A percentile compares a stretch with the other conserved stretches of the same genome.
These are phyloP conservation scores for Annona cherimola DNA, from an alignment of 164 flowering plant genomes.

Conservation along the genomic window DNA sequence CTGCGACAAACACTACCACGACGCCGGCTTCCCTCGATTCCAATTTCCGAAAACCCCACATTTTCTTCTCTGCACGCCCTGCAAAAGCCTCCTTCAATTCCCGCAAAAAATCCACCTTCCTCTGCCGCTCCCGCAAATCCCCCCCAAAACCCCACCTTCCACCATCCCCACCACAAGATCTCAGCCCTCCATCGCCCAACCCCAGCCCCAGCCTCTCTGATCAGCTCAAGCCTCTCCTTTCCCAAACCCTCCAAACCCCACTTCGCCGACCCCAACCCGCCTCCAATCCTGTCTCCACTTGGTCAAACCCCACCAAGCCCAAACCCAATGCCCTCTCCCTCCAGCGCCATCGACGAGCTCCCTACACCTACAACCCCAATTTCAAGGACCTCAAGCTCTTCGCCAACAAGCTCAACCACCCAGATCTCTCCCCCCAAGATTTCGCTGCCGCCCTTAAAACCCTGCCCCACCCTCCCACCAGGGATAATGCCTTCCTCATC, in stretches of 20 bases:
- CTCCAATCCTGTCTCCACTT: constrained; percentile 71
- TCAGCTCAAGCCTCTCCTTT: constrained; percentile 59
- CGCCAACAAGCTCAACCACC: constrained; percentile 52
- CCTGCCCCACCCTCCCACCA: constrained; percentile 52
- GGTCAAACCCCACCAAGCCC: constrained; percentile 87
- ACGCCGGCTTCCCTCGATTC: neutral
- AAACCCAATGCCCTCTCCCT: constrained; percentile 66
- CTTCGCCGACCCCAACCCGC: constrained; percentile 26
- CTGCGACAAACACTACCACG: neutral
- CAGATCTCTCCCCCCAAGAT: constrained; percentile 36
- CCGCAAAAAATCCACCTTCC: constrained; percentile 10
- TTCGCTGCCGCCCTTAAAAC: constrained; percentile 39
- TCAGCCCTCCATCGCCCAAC: constrained; percentile 16
- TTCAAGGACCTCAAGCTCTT: constrained; percentile 56
- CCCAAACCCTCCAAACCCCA: constrained; percentile 12
- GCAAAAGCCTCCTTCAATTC: constrained; percentile 13
- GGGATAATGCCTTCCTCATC: constrained; percentile 68
- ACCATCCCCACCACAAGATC: constrained; percentile 27
- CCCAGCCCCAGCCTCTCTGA: constrained; percentile 56
- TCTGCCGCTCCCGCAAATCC: constrained; percentile 24
- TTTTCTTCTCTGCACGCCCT: constrained; percentile 26
- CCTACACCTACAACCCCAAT: constrained; percentile 53
- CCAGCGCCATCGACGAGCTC: constrained; percentile 60
- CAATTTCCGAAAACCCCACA: constrained; percentile 21
- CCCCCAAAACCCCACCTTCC: constrained; percentile 7